phyloP scores from a whole-genome alignment of 2,329 filamentous ascomycete species.

The Colletotrichum sp. region DNA sequence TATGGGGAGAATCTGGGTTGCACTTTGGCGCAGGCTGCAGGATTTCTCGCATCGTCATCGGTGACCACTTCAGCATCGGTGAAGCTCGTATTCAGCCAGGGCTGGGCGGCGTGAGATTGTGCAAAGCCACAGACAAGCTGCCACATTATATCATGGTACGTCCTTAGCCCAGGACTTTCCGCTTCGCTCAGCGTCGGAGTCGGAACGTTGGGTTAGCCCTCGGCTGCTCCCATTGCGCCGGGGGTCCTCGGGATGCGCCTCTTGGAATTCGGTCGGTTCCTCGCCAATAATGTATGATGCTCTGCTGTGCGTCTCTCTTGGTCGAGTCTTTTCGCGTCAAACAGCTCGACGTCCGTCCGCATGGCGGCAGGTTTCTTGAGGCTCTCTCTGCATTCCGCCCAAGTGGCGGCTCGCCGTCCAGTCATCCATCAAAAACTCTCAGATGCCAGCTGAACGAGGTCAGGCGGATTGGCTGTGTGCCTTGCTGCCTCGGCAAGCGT shows the following conservation, averaged over 20 bases:
- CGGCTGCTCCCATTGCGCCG: background rate
- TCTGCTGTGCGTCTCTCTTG: background rate
- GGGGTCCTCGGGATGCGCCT: background rate
- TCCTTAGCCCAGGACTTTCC: background rate
- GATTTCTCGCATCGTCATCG: background rate
- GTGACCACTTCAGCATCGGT: background rate
- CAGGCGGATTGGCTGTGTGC: slow-evolving; percentile 1
- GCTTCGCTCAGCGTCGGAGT: background rate
- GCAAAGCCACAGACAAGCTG: background rate
- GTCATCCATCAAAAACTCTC: background rate
- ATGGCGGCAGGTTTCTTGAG: background rate
- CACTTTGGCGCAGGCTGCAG: background rate
- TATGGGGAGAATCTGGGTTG: background rate
- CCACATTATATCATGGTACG: background rate
- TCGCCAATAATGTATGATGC: background rate
- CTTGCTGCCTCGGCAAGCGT: background rate
- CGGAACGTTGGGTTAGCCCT: background rate
- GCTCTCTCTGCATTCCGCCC: background rate
- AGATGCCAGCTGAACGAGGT: background rate
- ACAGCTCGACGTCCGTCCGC: background rate
- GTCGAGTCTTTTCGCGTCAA: background rate
- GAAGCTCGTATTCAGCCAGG: background rate
- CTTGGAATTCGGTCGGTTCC: background rate
- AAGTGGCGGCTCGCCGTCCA: slow-evolving; percentile 3
- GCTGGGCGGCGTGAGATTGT: background rate